Base-by-base conservation (phyloP, 2,329 filamentous ascomycete species). In the Gnomoniopsis sp. region DNA sequence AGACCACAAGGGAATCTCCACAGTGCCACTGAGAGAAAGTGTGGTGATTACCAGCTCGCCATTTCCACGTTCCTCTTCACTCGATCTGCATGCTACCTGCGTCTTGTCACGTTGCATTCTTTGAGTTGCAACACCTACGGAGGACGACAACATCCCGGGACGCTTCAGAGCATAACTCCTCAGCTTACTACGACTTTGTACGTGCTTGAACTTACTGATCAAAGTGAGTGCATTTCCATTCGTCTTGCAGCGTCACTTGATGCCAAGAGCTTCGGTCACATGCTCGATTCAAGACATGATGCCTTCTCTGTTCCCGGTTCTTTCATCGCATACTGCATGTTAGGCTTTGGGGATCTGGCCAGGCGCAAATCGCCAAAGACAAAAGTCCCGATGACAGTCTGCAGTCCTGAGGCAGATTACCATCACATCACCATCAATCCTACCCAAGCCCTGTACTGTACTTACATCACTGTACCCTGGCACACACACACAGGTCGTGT, bases 371-470 rank as follows among this genome's bases (percentile, higher is more conserved):
- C 55, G 33, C 49, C 55, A 55, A 61, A 46, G 36, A 51, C 50
- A 4, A 51, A 50, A 49, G 41, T 43, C 51, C 55, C 47, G 59
- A 61, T 61, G 55, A 58, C 59, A 52, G 55, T 61, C 59, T 61
- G 59, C 59, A 61, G 38, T 41, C 38, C 43, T 47, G 26, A 30
- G 26, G 26, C 8, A 30, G 4, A 30, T 30, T 56, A 34, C 55
- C 55, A 44, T 49, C 55, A 49, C 44, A 30, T 33, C 38, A 33
- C 48, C 38, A 43, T 49, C 46, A 44, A 44, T 58, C 53, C 48
- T 58, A 54, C 53, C 56, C 47, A 51, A 11, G 6, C 14, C 36
- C 36, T 30, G 26, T 30, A 30, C 8, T 4, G 26, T 30, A 30
- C 36, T 11, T 41, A n/a, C 36, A n/a, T 41, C 36, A 41, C 36